Conservation (phyloP, 2,329 filamentous ascomycete species). For the Gremmenia infestans region DNA sequence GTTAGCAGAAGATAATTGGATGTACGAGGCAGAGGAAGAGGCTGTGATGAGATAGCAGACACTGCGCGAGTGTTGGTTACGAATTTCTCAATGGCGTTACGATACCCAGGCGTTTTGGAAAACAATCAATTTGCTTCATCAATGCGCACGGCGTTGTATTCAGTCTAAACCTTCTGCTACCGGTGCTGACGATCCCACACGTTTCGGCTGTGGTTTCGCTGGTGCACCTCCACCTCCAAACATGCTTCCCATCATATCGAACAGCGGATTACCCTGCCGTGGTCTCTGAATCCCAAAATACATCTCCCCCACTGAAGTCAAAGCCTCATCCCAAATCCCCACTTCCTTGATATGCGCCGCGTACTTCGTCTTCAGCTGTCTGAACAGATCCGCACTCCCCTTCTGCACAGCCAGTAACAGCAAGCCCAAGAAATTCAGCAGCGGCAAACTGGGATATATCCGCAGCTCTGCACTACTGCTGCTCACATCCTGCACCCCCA, state of each 20-base stretch:
- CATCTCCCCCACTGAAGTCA: slow-evolving; percentile 89
- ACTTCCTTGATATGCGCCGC: slow-evolving; percentile 70
- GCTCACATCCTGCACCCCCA: slow-evolving; percentile 78
- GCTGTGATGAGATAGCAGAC: slow-evolving; percentile 10
- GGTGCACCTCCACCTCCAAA: slow-evolving; percentile 67
- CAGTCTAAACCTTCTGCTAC: slow-evolving; percentile 57
- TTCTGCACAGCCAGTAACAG: slow-evolving; percentile 80
- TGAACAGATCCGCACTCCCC: slow-evolving; percentile 69
- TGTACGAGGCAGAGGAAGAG: slow-evolving; percentile 61
- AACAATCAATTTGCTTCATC: slow-evolving; percentile 11
- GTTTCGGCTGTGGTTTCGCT: slow-evolving; percentile 32
- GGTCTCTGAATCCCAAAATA: slow-evolving; percentile 92
- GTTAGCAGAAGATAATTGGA: slow-evolving; percentile 82
- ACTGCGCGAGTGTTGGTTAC: background rate
- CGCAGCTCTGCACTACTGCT: slow-evolving; percentile 67
- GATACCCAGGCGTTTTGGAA: slow-evolving; percentile 23
- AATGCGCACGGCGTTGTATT: slow-evolving; percentile 13
- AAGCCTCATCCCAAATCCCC: slow-evolving; percentile 71
- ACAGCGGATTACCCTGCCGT: slow-evolving; percentile 82
- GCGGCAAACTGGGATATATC: slow-evolving; percentile 85
- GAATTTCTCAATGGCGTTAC: slow-evolving; percentile 13
- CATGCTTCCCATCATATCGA: slow-evolving; percentile 98
- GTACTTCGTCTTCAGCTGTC: slow-evolving; percentile 79
- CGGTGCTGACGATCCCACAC: slow-evolving; percentile 40
- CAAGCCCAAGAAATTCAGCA: slow-evolving; percentile 89